Evolutionary conservation across 2,329 filamentous ascomycete species (phyloP).

Genomic region (Alternaria novae-zelandiae): DNA sequence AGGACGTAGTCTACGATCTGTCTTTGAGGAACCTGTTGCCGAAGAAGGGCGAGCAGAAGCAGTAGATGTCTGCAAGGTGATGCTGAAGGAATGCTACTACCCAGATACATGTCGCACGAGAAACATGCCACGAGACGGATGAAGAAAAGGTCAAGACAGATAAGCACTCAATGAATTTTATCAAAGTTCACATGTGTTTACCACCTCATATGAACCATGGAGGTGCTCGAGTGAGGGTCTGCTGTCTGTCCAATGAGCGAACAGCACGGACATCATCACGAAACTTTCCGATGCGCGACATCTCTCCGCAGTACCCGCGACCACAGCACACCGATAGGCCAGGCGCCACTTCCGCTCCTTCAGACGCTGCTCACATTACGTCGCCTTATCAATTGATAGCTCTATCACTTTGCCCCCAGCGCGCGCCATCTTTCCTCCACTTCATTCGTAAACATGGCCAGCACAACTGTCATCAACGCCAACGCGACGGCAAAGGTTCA

Average conservation of each 20-base stretch:
- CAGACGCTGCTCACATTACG: not conserved
- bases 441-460: slow-evolving; percentile 28
- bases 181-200: not conserved
- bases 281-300: slow-evolving; percentile 25
- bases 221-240: slow-evolving; percentile 1
- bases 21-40: slow-evolving; percentile 80
- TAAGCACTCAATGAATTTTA: not conserved
- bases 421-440: not conserved
- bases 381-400: not conserved
- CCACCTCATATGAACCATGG: not conserved
- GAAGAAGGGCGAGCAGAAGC: slow-evolving; percentile 30
- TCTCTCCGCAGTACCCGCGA: slow-evolving; percentile 13
- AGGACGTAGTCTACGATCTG: slow-evolving; percentile 97
- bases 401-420: not conserved
- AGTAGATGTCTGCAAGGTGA: not conserved
- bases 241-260: slow-evolving; percentile 7
- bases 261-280: slow-evolving; percentile 24
- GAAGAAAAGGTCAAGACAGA: not conserved
- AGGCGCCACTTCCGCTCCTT: slow-evolving; percentile 31
- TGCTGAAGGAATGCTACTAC: not conserved
- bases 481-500: slow-evolving; percentile 28
- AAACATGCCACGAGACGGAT: not conserved
- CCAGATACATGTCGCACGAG: not conserved
- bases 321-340: slow-evolving; percentile 16
- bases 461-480: slow-evolving; percentile 32